Conservation (phyloP, 345 rosid species). For the Sonneratia caseolaris region DNA sequence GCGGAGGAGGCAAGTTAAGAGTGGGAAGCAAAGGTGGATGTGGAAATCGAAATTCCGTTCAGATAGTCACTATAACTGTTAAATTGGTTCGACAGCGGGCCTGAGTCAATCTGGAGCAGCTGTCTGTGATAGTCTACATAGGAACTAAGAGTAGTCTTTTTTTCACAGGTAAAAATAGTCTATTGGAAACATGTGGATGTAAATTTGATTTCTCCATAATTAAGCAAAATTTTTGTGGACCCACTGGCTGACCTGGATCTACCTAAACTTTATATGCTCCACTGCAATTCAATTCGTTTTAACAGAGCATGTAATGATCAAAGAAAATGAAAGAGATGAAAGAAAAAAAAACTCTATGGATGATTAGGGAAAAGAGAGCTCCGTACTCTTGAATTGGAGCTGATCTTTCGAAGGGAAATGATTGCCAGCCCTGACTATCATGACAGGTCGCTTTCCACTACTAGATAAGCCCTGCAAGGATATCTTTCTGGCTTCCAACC, state of each 20-base stretch:
- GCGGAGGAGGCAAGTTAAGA: no score
- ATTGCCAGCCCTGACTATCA: slow-evolving; percentile 36
- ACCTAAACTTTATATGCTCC: no score
- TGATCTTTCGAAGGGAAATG: slow-evolving; percentile 69
- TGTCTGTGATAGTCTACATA: no score
- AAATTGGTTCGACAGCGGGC: no score
- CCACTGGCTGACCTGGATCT: no score
- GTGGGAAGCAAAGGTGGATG: no score
- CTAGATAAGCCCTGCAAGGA: slow-evolving; percentile 60
- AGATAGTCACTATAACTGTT: no score
- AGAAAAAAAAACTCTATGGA: neutral
- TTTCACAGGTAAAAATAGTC: no score
- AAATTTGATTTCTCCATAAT: neutral
- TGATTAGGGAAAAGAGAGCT: neutral
- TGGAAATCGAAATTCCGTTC: no score
- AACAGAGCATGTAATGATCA: neutral
- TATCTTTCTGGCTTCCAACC: slow-evolving; percentile 42
- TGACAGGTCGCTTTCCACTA: slow-evolving; percentile 36
- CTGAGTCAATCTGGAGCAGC: no score
- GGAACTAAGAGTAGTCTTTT: no score
- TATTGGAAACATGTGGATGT: neutral
- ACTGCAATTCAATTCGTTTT: no score
- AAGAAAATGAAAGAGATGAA: neutral
- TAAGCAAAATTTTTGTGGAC: neutral
- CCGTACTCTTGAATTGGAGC: slow-evolving; percentile 65